Evolutionary conservation across 2,329 filamentous ascomycete species (phyloP).

Genomic region (Helotiales sp.): DNA sequence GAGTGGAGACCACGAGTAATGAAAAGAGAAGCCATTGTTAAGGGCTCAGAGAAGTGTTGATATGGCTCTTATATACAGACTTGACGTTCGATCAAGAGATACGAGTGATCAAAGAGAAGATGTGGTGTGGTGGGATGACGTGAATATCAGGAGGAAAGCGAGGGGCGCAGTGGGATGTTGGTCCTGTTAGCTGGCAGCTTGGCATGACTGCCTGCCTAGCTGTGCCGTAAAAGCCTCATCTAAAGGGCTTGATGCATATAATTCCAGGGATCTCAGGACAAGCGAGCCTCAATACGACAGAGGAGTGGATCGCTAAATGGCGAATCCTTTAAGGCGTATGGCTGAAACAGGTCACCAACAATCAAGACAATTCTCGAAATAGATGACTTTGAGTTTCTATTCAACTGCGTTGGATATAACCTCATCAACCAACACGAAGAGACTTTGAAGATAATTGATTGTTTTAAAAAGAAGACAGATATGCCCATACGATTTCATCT

Average conservation of each 20-base stretch:
- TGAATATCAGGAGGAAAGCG: neutral
- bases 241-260: neutral
- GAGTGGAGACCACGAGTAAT: conserved; percentile 1
- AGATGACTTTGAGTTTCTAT: neutral
- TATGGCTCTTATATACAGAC: too few relatives aligned
- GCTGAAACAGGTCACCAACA: neutral
- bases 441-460: too few relatives aligned
- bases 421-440: too few relatives aligned
- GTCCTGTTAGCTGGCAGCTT: neutral
- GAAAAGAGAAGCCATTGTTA: conserved; percentile 10
- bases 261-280: conserved; percentile 8
- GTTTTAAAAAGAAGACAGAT: too few relatives aligned
- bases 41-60: neutral
- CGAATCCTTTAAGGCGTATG: neutral
- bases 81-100: neutral
- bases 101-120: neutral
- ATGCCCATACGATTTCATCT: too few relatives aligned
- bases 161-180: neutral
- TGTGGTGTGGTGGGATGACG: neutral
- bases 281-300: neutral
- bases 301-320: neutral
- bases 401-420: neutral
- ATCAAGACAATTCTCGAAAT: neutral
- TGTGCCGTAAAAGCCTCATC: neutral
- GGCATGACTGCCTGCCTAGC: neutral